A percentile compares a stretch with the other conserved stretches of the same genome.
Evolutionary conservation across 176 grass and related monocot genomes (phyloP).

Genomic region (Carex pumila): DNA sequence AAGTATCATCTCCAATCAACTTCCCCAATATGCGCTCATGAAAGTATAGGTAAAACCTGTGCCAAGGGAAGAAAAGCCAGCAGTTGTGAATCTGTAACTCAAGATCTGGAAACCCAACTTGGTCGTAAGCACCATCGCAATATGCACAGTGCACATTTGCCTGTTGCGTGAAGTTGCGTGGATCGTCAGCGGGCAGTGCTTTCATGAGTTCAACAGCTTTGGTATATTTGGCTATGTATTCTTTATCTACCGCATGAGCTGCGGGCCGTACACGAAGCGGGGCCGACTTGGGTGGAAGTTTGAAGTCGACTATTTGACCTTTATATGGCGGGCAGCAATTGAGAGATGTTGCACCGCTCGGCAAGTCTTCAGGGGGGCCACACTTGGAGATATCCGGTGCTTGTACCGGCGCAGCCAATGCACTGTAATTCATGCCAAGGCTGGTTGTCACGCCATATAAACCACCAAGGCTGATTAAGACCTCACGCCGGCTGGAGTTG

Average conservation of each 20-base stretch:
- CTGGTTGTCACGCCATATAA: slow-evolving; percentile 28
- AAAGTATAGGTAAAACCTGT: slow-evolving; percentile 61
- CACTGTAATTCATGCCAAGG: neutral
- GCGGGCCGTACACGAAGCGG: slow-evolving; percentile 58
- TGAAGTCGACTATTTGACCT: slow-evolving; percentile 30
- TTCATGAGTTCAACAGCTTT: slow-evolving; percentile 57
- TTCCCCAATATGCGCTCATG: slow-evolving; percentile 64
- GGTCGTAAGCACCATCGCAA: slow-evolving; percentile 47
- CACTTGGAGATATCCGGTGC: slow-evolving; percentile 42
- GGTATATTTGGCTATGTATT: slow-evolving; percentile 48
- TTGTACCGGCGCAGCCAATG: slow-evolving; percentile 43
- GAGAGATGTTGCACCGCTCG: neutral
- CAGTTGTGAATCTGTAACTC: slow-evolving; percentile 44
- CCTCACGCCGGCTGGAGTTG: slow-evolving; percentile 37
- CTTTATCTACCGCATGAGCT: slow-evolving; percentile 39
- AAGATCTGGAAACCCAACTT: slow-evolving; percentile 42
- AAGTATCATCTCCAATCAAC: slow-evolving; percentile 70
- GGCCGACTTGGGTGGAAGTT: slow-evolving; percentile 15
- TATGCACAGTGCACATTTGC: slow-evolving; percentile 51
- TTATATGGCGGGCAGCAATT: slow-evolving; percentile 47
- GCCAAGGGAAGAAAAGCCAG: slow-evolving; percentile 88
- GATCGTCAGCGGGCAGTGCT: slow-evolving; percentile 53
- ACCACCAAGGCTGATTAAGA: slow-evolving; percentile 47
- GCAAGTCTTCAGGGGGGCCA: slow-evolving; percentile 24
- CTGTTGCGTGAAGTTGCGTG: slow-evolving; percentile 73